Base-by-base conservation (phyloP, 2,329 filamentous ascomycete species). In the Nothopassalora personata region DNA sequence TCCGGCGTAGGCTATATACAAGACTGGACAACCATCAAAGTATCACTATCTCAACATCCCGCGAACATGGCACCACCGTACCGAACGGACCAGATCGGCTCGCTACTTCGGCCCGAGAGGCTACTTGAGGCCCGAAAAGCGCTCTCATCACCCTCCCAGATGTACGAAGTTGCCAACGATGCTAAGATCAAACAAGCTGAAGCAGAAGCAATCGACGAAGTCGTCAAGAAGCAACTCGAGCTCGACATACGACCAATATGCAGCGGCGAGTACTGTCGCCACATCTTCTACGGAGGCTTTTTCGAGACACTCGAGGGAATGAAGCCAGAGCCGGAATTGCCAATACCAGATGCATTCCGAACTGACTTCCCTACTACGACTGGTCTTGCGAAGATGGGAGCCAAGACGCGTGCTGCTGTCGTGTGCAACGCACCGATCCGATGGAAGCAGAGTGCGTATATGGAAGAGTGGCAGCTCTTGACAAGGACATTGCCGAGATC, bases 1-100 rank as follows among this genome's bases (percentile, higher is more conserved):
- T n/a, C 15, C n/a, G n/a, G 18, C 15, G 18, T 18, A 7, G 3
- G 2, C 13, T 18, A 43, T n/a, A 43, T 43, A 43, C 39, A 15
- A 43, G 39, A 43, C n/a, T n/a, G 6, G 36, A 43, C 15, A 15
- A n/a, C 39, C 39, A n/a, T 43, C 39, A 43, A 43, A n/a, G 39
- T 18, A 13, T 13, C 8, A 18, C 39, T 43, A 1, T n/a, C 39
- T 43, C 39, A 8, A 13, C 39, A 43, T 43, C 1, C 39, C 15
- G 15, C 31, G 53, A 39, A 15, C 50, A 67, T 65, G 63, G 52
- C 58, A 3, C 82, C 83, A 43, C 86, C 84, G 50, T 89, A 87
- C 72, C 81, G 87, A 67, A 85, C 86, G 60, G 87, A 90, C 74
- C 87, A 90, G 63, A 80, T 89, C 61, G 86, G 87, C 55, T 89